Conservation (phyloP, 78 protist genomes). For the Chrysochromulina tobinii region DNA sequence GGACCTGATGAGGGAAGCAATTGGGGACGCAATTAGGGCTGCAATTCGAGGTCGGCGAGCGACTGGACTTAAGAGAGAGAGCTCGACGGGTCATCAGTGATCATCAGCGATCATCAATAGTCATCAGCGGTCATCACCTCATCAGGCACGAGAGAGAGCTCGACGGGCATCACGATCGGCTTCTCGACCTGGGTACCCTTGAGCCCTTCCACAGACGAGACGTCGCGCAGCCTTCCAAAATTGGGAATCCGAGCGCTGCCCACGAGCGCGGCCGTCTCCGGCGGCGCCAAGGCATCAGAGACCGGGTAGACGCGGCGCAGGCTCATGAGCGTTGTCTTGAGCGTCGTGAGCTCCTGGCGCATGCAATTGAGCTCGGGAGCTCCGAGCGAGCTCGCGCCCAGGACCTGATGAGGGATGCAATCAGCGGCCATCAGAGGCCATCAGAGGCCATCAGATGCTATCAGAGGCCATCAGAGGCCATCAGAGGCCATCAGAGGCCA, state of each 20-base stretch:
- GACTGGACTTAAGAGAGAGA: background rate
- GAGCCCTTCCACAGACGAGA: background rate
- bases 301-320: too few relatives aligned
- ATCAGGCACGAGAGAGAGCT: background rate
- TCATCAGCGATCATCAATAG: background rate
- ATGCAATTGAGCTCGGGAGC: too few relatives aligned
- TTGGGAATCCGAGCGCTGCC: background rate
- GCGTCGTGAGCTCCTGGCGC: background rate
- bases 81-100: background rate
- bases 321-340: background rate
- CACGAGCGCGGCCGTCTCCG: too few relatives aligned
- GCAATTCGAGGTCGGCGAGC: background rate
- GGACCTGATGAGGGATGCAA: too few relatives aligned
- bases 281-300: too few relatives aligned
- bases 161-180: background rate
- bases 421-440: too few relatives aligned
- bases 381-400: too few relatives aligned
- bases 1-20: background rate
- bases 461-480: too few relatives aligned
- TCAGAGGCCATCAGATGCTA: too few relatives aligned
- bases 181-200: background rate
- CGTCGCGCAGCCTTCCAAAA: too few relatives aligned
- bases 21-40: background rate
- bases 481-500: too few relatives aligned
- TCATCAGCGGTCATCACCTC: background rate